Conservation (phyloP, 768 basidiomycete species). For the Rhodosporidiobolus odoratus region DNA sequence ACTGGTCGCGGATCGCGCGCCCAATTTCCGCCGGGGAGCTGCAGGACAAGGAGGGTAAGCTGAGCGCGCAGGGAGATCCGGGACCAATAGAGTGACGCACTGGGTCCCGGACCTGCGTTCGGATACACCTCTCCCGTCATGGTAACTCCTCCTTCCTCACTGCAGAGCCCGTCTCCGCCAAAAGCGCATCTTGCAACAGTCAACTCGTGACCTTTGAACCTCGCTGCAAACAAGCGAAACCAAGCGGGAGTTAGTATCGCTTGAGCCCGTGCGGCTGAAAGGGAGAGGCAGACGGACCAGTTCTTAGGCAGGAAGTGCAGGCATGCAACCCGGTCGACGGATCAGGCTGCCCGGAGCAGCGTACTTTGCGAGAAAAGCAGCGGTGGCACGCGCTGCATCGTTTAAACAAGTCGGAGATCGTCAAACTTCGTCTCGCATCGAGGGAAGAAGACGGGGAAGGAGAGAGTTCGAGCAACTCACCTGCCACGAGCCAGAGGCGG, state of each 20-base stretch:
- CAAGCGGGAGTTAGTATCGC: background rate
- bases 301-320: conserved; percentile 22
- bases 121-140: conserved; percentile 18
- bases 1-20: background rate
- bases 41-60: background rate
- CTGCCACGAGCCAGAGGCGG: conserved; percentile 26
- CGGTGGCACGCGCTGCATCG: conserved; percentile 30
- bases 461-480: conserved; percentile 8
- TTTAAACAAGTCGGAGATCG: background rate
- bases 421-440: background rate
- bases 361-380: conserved; percentile 28
- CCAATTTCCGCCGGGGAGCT: conserved; percentile 20
- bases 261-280: background rate
- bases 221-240: background rate
- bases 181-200: conserved; percentile 20
- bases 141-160: conserved; percentile 24
- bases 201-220: conserved; percentile 24
- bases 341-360: conserved; percentile 26
- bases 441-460: background rate
- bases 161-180: conserved; percentile 24
- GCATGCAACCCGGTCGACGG: conserved; percentile 1
- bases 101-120: conserved; percentile 11
- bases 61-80: background rate
- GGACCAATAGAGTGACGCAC: background rate
- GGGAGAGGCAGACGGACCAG: conserved; percentile 5